Evolutionary conservation across 257 asterid genomes (phyloP).

Genomic region (Salvia rosmarinus): DNA sequence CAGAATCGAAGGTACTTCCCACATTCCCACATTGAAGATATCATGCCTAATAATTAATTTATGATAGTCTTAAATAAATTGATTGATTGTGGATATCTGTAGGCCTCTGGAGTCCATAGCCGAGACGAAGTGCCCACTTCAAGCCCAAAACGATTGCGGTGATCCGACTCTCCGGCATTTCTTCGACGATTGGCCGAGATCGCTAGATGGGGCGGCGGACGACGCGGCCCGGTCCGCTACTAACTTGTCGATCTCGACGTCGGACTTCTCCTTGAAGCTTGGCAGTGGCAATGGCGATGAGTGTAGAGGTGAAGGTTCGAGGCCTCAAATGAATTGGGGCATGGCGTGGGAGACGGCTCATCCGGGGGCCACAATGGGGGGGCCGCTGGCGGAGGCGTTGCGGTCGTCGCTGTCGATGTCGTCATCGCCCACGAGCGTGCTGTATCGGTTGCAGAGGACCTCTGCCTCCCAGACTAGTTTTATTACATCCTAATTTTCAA

Average conservation of each 20-base stretch:
- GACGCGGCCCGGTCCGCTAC: conserved; percentile 40
- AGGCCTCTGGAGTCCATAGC: conserved; percentile 53
- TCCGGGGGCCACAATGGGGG: conserved; percentile 60
- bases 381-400: conserved; percentile 87
- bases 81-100: neutral
- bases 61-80: too few relatives aligned
- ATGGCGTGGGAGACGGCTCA: conserved; percentile 46
- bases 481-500: conserved; percentile 39
- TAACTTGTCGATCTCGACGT: conserved; percentile 60
- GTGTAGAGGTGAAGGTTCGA: conserved; percentile 7
- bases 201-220: conserved; percentile 46
- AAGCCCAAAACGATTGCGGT: conserved; percentile 45
- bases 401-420: conserved; percentile 55
- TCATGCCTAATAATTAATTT: too few relatives aligned
- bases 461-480: conserved; percentile 47
- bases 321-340: conserved; percentile 45
- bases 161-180: conserved; percentile 66
- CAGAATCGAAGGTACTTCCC: conserved; percentile 52
- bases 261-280: conserved; percentile 71
- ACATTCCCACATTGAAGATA: neutral
- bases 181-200: conserved; percentile 83
- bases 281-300: conserved; percentile 52
- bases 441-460: conserved; percentile 48
- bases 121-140: conserved; percentile 40
- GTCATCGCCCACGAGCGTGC: conserved; percentile 72